phyloP scores from a whole-genome alignment of 2,329 filamentous ascomycete species.

The Sporothrix variecibatus region DNA sequence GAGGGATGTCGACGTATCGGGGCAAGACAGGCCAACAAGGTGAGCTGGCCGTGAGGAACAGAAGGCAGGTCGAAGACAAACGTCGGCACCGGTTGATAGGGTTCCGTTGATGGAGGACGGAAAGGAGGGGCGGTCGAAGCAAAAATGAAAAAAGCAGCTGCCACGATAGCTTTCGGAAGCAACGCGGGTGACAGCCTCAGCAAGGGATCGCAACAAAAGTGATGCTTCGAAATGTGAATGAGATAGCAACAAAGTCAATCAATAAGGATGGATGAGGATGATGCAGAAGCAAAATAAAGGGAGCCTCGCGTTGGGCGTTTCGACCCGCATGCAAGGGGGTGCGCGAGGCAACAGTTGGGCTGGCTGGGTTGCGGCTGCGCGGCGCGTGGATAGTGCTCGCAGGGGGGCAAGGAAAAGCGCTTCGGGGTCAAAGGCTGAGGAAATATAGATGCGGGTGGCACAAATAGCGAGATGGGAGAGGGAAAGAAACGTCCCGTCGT shows the following conservation, averaged over 20 bases:
- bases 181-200: not conserved
- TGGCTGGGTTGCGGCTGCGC: not conserved
- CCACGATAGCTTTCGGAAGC: not conserved
- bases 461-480: constrained; percentile 1
- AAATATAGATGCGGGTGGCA: not conserved
- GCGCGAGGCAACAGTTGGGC: constrained; percentile 9
- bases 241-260: not conserved
- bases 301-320: constrained; percentile 20
- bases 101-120: not conserved
- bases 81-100: not conserved
- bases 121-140: not conserved
- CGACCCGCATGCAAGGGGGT: constrained; percentile 18
- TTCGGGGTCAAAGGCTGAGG: not conserved
- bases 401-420: not conserved
- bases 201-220: not conserved
- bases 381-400: not conserved
- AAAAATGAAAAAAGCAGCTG: not conserved
- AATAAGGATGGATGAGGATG: not conserved
- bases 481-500: not conserved
- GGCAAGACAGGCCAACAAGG: not conserved
- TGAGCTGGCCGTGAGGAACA: not conserved
- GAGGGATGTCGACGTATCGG: not conserved
- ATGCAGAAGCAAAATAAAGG: not conserved
- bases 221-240: not conserved
- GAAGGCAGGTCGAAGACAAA: not conserved